phyloP scores from a whole-genome alignment of 495 filamentous ascomycete genomes.

The Ascobolus immersus region DNA sequence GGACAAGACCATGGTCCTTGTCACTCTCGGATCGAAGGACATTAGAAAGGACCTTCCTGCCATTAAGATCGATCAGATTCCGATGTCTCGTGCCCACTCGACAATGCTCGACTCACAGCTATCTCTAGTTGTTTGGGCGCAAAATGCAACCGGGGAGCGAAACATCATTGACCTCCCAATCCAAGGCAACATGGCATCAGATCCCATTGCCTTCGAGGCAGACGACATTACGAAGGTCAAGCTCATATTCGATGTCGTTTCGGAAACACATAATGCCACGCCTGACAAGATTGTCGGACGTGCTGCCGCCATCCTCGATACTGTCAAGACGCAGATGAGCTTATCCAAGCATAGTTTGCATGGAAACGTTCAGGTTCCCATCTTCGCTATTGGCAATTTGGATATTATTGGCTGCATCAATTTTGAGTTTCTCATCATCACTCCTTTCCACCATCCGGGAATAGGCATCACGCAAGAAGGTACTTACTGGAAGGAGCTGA shows the following conservation, averaged over 20 bases:
- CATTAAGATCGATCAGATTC: constrained; percentile 72
- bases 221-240: constrained; percentile 56
- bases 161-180: constrained; percentile 78
- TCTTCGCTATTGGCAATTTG: constrained; percentile 51
- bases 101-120: constrained; percentile 85
- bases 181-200: constrained; percentile 62
- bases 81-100: constrained; percentile 60
- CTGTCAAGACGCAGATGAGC: constrained; percentile 55
- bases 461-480: constrained; percentile 71
- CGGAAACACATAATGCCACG: constrained; percentile 90
- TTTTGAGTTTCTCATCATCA: constrained; percentile 90
- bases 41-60: constrained; percentile 54
- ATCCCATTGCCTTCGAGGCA: constrained; percentile 71
- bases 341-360: constrained; percentile 56
- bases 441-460: constrained; percentile 77
- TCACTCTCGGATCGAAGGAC: constrained; percentile 86
- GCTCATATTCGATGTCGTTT: constrained; percentile 78
- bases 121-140: constrained; percentile 76
- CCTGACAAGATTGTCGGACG: constrained; percentile 73
- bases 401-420: constrained; percentile 85
- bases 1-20: constrained; percentile 54
- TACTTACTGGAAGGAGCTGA: constrained; percentile 82
- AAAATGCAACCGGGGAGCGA: constrained; percentile 60
- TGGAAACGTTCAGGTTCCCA: constrained; percentile 79
- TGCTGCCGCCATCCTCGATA: constrained; percentile 68